Percentiles rank a stretch among this genome's conserved stretches.
Evolutionary conservation across 805 yeast genomes (phyloP).

Genomic region (Saccharomycopsis fermentans): DNA sequence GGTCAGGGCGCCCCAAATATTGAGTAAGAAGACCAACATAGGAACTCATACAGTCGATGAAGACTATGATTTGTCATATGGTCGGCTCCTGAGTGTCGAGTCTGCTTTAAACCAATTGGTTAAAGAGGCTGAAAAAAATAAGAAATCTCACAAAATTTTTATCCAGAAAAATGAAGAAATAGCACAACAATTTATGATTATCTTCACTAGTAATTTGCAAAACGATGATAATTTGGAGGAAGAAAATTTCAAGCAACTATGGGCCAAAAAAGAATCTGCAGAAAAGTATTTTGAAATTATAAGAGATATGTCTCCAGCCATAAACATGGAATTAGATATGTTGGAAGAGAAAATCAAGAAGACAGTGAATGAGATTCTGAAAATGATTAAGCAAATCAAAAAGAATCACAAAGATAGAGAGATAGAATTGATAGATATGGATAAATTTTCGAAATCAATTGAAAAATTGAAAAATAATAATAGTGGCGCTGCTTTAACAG

Average conservation of each 20-base stretch:
- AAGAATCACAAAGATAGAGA: slow-evolving; percentile 12
- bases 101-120: slow-evolving; percentile 1
- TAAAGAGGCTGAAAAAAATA: slow-evolving; percentile 8
- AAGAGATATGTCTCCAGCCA: slow-evolving; percentile 16
- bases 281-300: slow-evolving; percentile 10
- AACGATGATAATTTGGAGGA: slow-evolving; percentile 1
- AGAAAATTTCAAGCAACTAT: not conserved
- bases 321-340: slow-evolving; percentile 10
- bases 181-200: slow-evolving; percentile 8
- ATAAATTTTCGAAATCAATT: slow-evolving; percentile 8
- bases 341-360: slow-evolving; percentile 12
- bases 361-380: slow-evolving; percentile 10
- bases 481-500: slow-evolving; percentile 4
- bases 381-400: slow-evolving; percentile 14
- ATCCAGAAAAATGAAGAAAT: slow-evolving; percentile 9
- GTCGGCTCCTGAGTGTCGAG: slow-evolving; percentile 2
- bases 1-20: slow-evolving; percentile 16
- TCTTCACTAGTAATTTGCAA: slow-evolving; percentile 4
- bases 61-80: slow-evolving; percentile 7
- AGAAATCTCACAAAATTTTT: slow-evolving; percentile 7
- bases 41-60: slow-evolving; percentile 10
- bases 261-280: slow-evolving; percentile 2
- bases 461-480: slow-evolving; percentile 9
- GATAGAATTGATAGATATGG: slow-evolving; percentile 15
- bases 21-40: slow-evolving; percentile 11